Evolutionary conservation across 176 grass and related monocot genomes (phyloP).

Genomic region (Guadua angustifolia): DNA sequence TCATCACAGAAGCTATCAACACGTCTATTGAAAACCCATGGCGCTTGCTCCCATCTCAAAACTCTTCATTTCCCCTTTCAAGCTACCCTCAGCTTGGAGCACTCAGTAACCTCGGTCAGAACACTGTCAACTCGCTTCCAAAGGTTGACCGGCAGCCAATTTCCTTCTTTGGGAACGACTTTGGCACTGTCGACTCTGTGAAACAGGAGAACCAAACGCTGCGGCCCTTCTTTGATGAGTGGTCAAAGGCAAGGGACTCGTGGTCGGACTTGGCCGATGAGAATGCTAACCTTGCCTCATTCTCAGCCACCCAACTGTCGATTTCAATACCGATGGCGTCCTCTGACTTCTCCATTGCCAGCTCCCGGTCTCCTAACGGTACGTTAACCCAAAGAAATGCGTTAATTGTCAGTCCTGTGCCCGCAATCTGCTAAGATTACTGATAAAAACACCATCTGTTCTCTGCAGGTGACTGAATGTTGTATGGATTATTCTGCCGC

Average conservation of each 20-base stretch:
- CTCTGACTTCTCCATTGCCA: constrained; percentile 70
- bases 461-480: constrained; percentile 44
- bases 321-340: constrained; percentile 72
- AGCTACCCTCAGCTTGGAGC: constrained; percentile 53
- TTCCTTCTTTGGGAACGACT: constrained; percentile 45
- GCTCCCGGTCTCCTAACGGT: constrained; percentile 71
- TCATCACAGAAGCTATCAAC: constrained; percentile 63
- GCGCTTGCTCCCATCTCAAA: constrained; percentile 46
- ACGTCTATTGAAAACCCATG: constrained; percentile 54
- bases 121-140: constrained; percentile 26
- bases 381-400: not conserved
- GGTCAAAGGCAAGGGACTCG: constrained; percentile 64
- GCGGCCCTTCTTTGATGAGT: constrained; percentile 88
- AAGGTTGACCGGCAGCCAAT: constrained; percentile 54
- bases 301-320: constrained; percentile 77
- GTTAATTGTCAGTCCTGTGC: not conserved
- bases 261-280: constrained; percentile 62
- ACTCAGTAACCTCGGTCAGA: constrained; percentile 42
- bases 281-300: constrained; percentile 54
- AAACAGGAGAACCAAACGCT: constrained; percentile 64
- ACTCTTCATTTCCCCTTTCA: constrained; percentile 40
- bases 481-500: not conserved
- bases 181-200: constrained; percentile 29
- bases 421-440: not conserved
- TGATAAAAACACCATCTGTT: not conserved